phyloP scores from a whole-genome alignment of 1,139 yeast species.

The Suhomyces kunorum region DNA sequence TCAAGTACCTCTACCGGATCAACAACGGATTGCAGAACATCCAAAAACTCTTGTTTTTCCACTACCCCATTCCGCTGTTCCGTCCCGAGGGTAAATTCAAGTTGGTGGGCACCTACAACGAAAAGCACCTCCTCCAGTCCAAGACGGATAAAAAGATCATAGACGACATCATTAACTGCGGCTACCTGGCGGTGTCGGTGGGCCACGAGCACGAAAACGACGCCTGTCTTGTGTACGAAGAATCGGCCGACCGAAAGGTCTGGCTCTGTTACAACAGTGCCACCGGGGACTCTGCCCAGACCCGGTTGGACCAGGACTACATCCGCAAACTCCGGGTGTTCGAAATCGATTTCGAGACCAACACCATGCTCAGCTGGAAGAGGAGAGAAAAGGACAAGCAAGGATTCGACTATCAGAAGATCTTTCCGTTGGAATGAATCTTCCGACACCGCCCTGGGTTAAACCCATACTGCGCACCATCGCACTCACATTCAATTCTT shows the following conservation, averaged over 20 bases:
- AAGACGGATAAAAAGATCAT: slow-evolving; percentile 36
- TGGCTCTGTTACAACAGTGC: slow-evolving; percentile 47
- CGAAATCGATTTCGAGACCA: slow-evolving; percentile 32
- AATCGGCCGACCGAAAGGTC: slow-evolving; percentile 19
- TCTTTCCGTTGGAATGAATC: slow-evolving; percentile 21
- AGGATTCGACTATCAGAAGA: slow-evolving; percentile 38
- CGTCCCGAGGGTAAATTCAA: slow-evolving; percentile 51
- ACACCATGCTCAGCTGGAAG: slow-evolving; percentile 43
- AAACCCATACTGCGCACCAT: background rate
- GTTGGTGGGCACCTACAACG: slow-evolving; percentile 51
- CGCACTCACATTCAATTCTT: slow-evolving; percentile 9
- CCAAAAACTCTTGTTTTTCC: slow-evolving; percentile 47
- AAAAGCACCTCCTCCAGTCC: slow-evolving; percentile 42
- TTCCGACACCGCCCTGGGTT: no score
- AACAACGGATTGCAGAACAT: slow-evolving; percentile 10
- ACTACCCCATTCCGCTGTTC: slow-evolving; percentile 53
- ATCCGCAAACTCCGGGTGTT: slow-evolving; percentile 40
- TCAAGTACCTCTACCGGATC: slow-evolving; percentile 21
- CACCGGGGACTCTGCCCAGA: slow-evolving; percentile 41
- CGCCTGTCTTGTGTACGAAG: slow-evolving; percentile 40
- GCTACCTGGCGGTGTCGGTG: slow-evolving; percentile 48
- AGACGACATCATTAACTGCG: slow-evolving; percentile 39
- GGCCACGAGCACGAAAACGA: slow-evolving; percentile 61
- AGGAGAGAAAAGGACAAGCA: slow-evolving; percentile 29
- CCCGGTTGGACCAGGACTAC: slow-evolving; percentile 26